Conservation (phyloP, 2,329 filamentous ascomycete species). For the Diaporthe destruens region DNA sequence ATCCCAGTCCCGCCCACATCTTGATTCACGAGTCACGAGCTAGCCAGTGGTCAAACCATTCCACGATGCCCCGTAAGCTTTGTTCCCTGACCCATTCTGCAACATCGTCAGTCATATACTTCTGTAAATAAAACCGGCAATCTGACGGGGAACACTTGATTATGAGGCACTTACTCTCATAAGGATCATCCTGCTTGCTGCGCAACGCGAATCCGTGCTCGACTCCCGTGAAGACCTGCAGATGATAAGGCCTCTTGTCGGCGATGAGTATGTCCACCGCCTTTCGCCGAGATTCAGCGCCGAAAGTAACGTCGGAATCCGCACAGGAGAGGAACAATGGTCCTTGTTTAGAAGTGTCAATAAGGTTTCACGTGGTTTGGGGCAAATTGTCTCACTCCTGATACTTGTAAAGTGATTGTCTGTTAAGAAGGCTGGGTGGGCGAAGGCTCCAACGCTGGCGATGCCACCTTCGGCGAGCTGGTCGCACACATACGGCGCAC, state of each 20-base stretch:
- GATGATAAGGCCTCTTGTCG: conserved; percentile 65
- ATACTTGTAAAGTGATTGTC: conserved; percentile 58
- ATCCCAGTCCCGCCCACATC: neutral
- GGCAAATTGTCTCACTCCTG: conserved; percentile 48
- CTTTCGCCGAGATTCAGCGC: conserved; percentile 51
- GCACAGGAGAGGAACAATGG: conserved; percentile 61
- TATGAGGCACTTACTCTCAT: conserved; percentile 50
- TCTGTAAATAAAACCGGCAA: no score
- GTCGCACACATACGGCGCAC: conserved; percentile 59
- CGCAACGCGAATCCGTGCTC: conserved; percentile 74
- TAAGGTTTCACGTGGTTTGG: neutral
- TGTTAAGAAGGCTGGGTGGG: conserved; percentile 63
- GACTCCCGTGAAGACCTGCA: conserved; percentile 72
- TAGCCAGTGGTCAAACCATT: conserved; percentile 31
- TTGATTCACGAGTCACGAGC: accelerated
- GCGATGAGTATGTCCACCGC: conserved; percentile 58
- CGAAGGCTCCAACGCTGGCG: conserved; percentile 60
- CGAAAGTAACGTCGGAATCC: conserved; percentile 59
- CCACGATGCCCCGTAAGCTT: conserved; percentile 42
- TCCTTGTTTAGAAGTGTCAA: conserved; percentile 43
- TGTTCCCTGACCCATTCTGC: conserved; percentile 50
- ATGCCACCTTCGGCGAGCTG: conserved; percentile 51
- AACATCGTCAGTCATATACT: neutral
- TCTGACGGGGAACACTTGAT: accelerated
- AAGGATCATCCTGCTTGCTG: conserved; percentile 60